Evolutionary conservation across 2,329 filamentous ascomycete genomes (phyloP), one percentile per base, ranked within the genome.

Genomic region (Colletotrichum siamense): DNA sequence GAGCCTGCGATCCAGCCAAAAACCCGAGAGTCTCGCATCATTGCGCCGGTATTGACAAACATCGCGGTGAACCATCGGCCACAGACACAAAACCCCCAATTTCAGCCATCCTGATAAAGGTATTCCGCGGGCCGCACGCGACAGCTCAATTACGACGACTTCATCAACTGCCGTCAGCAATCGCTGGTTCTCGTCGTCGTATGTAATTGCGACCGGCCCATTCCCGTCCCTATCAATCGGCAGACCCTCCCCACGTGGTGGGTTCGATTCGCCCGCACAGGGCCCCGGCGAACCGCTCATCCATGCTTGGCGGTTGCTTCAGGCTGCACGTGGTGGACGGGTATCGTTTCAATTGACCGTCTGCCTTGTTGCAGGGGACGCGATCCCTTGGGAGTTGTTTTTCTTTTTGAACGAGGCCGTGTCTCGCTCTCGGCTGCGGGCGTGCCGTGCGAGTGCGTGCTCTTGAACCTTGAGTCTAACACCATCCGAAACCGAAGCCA

Each of bases 231-330:
- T 76, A 76, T 73, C 57, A 74, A 24, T 49, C 34, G 39, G 57
- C 28, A 57, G 55, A 32, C 59, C 32, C 64, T 8, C 63, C 71
- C 74, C 74, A 77, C 74, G 74, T 77, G 74, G 74, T 69, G 65
- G 49, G 28, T 75, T 75, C 74, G 34, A 71, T 69, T 73, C 73
- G 73, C 55, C 63, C 24, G 44, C 28, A n/a, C 69, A 59, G 30
- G 9, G 44, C 30, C 39, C 26, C 64, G 24, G 8, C 32, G 34
- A 52, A 61, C n/a, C 30, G 24, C 22, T 52, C 57, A 72, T 57
- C 63, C 69, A 67, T 44, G 36, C 69, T 75, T 68, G 73, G 73
- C 73, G n/a, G 15, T 18, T n/a, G 13, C 16, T 10, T 34, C 28
- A 22, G 39, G 7, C 13, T 57, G 32, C 73, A 76, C 73, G 73